phyloP scores from a whole-genome alignment of 2,329 filamentous ascomycete genomes.

The Penicillium rolfsii region DNA sequence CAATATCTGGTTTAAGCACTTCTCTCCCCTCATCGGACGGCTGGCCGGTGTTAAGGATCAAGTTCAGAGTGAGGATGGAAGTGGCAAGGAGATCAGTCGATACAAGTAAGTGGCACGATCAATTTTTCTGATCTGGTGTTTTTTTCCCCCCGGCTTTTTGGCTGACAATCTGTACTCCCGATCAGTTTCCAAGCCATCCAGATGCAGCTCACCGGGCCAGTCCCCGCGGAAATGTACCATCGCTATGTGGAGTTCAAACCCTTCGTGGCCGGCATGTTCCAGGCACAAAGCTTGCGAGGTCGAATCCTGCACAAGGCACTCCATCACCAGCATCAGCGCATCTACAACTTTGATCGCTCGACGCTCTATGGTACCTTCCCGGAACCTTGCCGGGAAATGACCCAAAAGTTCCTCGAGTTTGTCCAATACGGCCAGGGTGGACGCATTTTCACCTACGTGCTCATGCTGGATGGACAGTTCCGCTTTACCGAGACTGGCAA shows the following conservation, averaged over 20 bases:
- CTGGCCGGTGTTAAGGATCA: constrained; percentile 72
- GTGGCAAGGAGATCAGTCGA: constrained; percentile 62
- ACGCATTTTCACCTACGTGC: constrained; percentile 86
- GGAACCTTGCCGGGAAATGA: constrained; percentile 69
- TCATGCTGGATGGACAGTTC: constrained; percentile 83
- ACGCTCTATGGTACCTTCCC: constrained; percentile 74
- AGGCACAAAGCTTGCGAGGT: constrained; percentile 73
- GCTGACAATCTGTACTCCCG: constrained; percentile 4
- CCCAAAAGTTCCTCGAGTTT: constrained; percentile 80
- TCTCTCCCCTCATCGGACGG: constrained; percentile 84
- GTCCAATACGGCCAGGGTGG: constrained; percentile 84
- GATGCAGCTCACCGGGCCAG: constrained; percentile 82
- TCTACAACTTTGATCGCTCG: constrained; percentile 83
- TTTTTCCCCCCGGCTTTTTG: not conserved
- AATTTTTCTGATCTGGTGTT: not conserved
- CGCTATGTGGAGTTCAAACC: constrained; percentile 92
- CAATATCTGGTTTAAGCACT: constrained; percentile 77
- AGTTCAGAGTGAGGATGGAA: constrained; percentile 58
- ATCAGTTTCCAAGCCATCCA: constrained; percentile 88
- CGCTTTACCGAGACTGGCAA: constrained; percentile 95
- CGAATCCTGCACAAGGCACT: constrained; percentile 80
- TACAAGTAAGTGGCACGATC: constrained; percentile 67
- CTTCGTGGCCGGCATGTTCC: constrained; percentile 88
- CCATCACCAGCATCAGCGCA: constrained; percentile 83
- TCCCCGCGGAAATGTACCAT: constrained; percentile 80